Percentiles rank a stretch among this genome's conserved stretches.
These are phyloP conservation scores for Parastagonospora avenae DNA, from an alignment of 2,329 filamentous ascomycete genomes.

Conservation along the genomic window DNA sequence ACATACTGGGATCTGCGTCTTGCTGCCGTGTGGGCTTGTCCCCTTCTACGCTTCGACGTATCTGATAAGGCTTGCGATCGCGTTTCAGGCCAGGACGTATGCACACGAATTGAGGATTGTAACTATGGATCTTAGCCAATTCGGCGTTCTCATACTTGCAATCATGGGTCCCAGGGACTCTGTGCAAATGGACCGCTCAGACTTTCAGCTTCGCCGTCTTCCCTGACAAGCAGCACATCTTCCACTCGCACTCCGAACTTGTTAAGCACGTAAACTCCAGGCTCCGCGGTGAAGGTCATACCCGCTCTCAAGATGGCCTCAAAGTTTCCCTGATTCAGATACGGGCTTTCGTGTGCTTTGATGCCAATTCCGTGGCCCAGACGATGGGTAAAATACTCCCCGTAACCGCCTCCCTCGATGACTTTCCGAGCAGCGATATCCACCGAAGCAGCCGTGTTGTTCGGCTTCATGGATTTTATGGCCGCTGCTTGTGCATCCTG, in stretches of 20 bases:
- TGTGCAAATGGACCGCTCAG: slow-evolving; percentile 60
- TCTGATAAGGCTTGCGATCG: too few relatives aligned
- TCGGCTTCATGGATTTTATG: slow-evolving; percentile 56
- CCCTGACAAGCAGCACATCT: slow-evolving; percentile 64
- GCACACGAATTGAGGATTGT: too few relatives aligned
- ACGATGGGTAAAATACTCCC: slow-evolving; percentile 64
- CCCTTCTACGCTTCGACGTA: too few relatives aligned
- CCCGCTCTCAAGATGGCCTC: slow-evolving; percentile 55
- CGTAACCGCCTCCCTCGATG: slow-evolving; percentile 64
- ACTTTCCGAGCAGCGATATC: slow-evolving; percentile 65
- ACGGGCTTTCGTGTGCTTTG: slow-evolving; percentile 69
- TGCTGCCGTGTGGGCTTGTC: too few relatives aligned
- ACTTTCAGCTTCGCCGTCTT: slow-evolving; percentile 59
- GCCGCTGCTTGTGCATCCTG: slow-evolving; percentile 66
- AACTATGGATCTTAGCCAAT: too few relatives aligned
- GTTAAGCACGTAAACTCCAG: slow-evolving; percentile 65
- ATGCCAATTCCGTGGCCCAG: slow-evolving; percentile 70
- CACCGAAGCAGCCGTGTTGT: slow-evolving; percentile 62
- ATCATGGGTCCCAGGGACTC: slow-evolving; percentile 59
- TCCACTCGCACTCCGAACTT: slow-evolving; percentile 68
- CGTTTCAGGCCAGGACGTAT: too few relatives aligned
- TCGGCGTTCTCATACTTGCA: background rate
- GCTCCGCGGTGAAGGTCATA: slow-evolving; percentile 69
- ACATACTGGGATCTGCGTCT: too few relatives aligned
- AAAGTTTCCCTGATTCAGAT: slow-evolving; percentile 67